Base-by-base conservation (phyloP, 441 rosid genomes). In the Eutrema salsugineum region DNA sequence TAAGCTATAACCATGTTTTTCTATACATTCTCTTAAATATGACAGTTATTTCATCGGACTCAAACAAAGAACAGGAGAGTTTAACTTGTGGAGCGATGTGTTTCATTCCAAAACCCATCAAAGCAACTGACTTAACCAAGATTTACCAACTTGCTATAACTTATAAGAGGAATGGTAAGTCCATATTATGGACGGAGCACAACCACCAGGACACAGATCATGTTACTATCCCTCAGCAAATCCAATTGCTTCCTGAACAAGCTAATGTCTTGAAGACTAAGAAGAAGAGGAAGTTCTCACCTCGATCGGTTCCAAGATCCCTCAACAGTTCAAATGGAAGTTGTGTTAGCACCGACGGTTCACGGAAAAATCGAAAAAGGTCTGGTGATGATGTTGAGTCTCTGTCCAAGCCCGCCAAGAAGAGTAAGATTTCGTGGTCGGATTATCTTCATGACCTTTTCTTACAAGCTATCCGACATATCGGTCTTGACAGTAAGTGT, bases 401-500 rank as follows among this genome's bases (percentile, higher is more conserved):
- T 15, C 47, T 39, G 39, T 20, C 38, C 9, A 9, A 49, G 27
- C 60, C 83, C 15, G 57, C 80, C 0, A 87, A 83, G 69, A 94
- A 83, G 82, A 42, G 80, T 3, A 90, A 88, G 84, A 78, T 94
- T 39, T 65, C 68, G 22, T 91, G 99, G 99, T 83, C 92, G 0
- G 78, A 72, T 68, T 24, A 74, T 4, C 95, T 94, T 56, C 97
- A 94, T 47, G 70, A 77, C 55, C 87, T 79, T 5, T 94, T 94
- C 71, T 72, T 91, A 76, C 85, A 81, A 17, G 97, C 99, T 59
- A 61, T 94, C 5, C 76, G 47, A 70, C 82, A 81, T 15, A 62
- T 91, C 11, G 91, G 92, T 39, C 74, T 87, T 1, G 93, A 90
- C 5, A 90, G 99, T 94, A 88, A 82, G 94, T 39, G 14, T 36